These are phyloP conservation scores for Globisporangium okanoganense DNA, from an alignment of 352 stramenopile genomes.

Conservation along the genomic window DNA sequence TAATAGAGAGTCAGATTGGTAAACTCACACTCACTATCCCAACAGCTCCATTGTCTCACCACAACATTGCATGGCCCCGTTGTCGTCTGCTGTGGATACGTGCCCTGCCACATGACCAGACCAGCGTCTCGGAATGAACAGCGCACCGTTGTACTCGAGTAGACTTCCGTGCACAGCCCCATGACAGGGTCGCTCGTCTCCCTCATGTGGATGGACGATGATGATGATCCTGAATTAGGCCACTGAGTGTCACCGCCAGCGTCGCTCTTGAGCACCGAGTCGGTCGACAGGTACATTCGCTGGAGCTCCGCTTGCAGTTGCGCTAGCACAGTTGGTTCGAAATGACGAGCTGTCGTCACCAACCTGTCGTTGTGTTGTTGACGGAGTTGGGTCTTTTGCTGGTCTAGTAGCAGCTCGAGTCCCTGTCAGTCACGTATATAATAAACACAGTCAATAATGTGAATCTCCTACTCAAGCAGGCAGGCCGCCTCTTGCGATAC, in stretches of 20 bases:
- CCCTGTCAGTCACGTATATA: not conserved
- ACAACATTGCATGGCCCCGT: not conserved
- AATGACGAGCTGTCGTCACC: not conserved
- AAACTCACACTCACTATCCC: too few relatives aligned
- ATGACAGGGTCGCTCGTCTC: not conserved
- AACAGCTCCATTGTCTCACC: not conserved
- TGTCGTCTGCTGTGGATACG: constrained; percentile 1
- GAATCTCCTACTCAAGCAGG: too few relatives aligned
- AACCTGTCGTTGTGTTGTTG: not conserved
- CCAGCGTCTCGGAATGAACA: constrained; percentile 13
- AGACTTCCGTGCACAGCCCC: constrained; percentile 1
- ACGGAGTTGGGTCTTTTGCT: not conserved
- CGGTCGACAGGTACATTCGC: not conserved
- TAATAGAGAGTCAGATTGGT: not conserved
- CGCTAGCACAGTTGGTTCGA: not conserved
- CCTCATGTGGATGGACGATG: not conserved
- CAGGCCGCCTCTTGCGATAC: too few relatives aligned
- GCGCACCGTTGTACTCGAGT: not conserved
- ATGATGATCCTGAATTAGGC: not conserved
- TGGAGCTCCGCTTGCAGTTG: not conserved
- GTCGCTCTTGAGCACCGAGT: not conserved
- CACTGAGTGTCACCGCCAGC: not conserved
- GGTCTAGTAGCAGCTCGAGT: not conserved
- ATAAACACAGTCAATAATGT: not conserved
- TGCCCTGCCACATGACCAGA: not conserved